Base-by-base conservation (phyloP, 108 stramenopile species). In the Cyclostephanos tholiformis region DNA sequence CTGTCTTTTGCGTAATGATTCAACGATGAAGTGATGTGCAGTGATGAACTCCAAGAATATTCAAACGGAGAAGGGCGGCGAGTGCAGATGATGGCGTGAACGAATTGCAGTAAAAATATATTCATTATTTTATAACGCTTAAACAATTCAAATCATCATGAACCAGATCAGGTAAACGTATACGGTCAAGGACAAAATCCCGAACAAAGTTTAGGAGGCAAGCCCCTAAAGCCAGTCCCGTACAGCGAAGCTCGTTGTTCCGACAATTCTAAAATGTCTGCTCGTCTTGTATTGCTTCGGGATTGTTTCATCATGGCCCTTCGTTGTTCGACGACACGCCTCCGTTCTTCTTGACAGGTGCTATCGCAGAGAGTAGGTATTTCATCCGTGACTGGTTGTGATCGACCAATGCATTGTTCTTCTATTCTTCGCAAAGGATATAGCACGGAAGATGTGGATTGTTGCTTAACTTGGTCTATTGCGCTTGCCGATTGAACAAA, bases 271-370 rank as follows among this genome's bases (percentile, higher is more conserved):
- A 86, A 76, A 2, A 86, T 65, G 29, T 86, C 82, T 13, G 53
- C 61, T 62, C 85, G 38, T 25, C 39, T 75, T n/a, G 82, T 86
- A 22, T 61, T 75, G 26, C 63, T 76, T 14, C 85, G 72, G 4
- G 85, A 79, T 63, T 86, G 85, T 16, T 75, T 16, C 82, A 83
- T 80, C 82, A 86, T 72, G 32, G 82, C 82, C 27, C 85, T 71
- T 16, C 85, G 74, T 39, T 72, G 50, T 53, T 65, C 51, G 35
- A 79, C 69, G 6, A 62, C 69, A 8, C 49, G 39, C 32, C 48
- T 70, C 25, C 82, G 51, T 67, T 78, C 52, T 63, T 70, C 65
- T 6, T 68, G 29, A 41, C 85, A 85, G 11, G 25, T 14, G 16
- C 60, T 62, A 57, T 85, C 80, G 26, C 84, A 85, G 13, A 36